These are phyloP conservation scores for Dryas drummondii DNA, from an alignment of 306 rosid genomes.

Conservation along the genomic window DNA sequence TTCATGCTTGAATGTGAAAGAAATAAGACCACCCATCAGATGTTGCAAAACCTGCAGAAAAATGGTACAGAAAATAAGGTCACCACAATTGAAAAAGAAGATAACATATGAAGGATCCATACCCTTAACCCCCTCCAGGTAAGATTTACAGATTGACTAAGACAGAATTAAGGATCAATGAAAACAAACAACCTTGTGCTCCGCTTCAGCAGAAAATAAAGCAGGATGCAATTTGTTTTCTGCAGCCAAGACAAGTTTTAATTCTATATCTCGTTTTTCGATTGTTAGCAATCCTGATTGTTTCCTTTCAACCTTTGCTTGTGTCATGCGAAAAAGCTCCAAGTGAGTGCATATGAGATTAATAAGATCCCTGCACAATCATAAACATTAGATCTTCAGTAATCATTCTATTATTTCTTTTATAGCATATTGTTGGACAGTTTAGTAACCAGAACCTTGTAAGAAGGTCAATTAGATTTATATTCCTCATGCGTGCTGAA, in stretches of 20 bases:
- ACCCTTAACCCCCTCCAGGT: conserved; percentile 18
- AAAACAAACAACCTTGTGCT: conserved; percentile 76
- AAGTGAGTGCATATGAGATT: conserved; percentile 74
- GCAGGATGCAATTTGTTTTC: conserved; percentile 97
- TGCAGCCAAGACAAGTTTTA: conserved; percentile 61
- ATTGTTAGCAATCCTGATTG: conserved; percentile 49
- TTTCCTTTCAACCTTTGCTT: conserved; percentile 62
- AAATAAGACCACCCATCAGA: conserved; percentile 84
- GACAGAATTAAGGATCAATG: conserved; percentile 19
- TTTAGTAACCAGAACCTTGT: conserved; percentile 60
- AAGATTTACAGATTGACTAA: conserved; percentile 21
- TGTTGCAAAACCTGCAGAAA: conserved; percentile 87
- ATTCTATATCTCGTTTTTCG: conserved; percentile 68
- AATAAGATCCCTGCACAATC: conserved; percentile 81
- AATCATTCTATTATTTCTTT: conserved; percentile 28
- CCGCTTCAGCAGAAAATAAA: conserved; percentile 93
- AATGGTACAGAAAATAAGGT: conserved; percentile 32
- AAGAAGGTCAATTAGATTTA: conserved; percentile 86
- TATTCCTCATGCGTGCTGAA: conserved; percentile 80
- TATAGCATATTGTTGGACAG: conserved; percentile 15
- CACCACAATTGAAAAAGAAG: conserved; percentile 21
- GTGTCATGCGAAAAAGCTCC: conserved; percentile 84
- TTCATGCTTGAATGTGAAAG: conserved; percentile 69
- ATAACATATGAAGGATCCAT: conserved; percentile 12
- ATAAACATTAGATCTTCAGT: conserved; percentile 34